These are phyloP conservation scores for Bacidia rubella DNA, from an alignment of 495 filamentous ascomycete species.

Conservation along the genomic window DNA sequence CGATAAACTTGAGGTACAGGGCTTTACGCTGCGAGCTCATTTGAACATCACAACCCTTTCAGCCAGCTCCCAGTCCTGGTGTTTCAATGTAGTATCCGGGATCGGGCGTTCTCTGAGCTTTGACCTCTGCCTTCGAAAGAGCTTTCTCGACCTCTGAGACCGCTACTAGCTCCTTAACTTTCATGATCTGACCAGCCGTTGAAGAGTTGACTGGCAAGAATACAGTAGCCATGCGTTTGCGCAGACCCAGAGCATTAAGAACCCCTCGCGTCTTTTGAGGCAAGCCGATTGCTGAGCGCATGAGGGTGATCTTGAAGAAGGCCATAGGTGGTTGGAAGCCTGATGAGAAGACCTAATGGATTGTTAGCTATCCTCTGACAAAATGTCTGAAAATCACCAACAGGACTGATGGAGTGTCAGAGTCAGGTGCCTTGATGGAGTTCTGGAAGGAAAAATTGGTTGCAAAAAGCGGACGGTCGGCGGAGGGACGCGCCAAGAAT, in stretches of 20 bases:
- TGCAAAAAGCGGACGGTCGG: neutral
- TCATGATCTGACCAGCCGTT: slow-evolving; percentile 90
- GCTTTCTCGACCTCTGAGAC: slow-evolving; percentile 67
- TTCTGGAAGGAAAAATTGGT: neutral
- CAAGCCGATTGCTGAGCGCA: slow-evolving; percentile 87
- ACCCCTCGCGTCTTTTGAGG: slow-evolving; percentile 69
- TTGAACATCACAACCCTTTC: neutral
- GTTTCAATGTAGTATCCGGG: slow-evolving; percentile 77
- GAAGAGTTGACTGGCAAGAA: slow-evolving; percentile 78
- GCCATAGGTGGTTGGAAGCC: slow-evolving; percentile 44
- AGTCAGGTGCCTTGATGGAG: too few relatives aligned
- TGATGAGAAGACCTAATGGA: too few relatives aligned
- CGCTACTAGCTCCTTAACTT: slow-evolving; percentile 86
- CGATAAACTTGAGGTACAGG: too few relatives aligned
- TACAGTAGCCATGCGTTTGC: slow-evolving; percentile 75
- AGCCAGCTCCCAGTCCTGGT: slow-evolving; percentile 16
- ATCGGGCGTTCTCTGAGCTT: slow-evolving; percentile 61
- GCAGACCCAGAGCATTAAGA: slow-evolving; percentile 77
- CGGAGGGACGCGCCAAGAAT: neutral
- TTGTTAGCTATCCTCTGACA: too few relatives aligned
- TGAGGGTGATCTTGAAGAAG: slow-evolving; percentile 89
- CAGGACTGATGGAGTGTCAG: too few relatives aligned
- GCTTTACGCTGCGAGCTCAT: too few relatives aligned
- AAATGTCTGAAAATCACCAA: too few relatives aligned
- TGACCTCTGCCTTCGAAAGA: slow-evolving; percentile 61